Base-by-base conservation (phyloP, 352 stramenopile genomes). In the Thalassiosira livingstoniorum region DNA sequence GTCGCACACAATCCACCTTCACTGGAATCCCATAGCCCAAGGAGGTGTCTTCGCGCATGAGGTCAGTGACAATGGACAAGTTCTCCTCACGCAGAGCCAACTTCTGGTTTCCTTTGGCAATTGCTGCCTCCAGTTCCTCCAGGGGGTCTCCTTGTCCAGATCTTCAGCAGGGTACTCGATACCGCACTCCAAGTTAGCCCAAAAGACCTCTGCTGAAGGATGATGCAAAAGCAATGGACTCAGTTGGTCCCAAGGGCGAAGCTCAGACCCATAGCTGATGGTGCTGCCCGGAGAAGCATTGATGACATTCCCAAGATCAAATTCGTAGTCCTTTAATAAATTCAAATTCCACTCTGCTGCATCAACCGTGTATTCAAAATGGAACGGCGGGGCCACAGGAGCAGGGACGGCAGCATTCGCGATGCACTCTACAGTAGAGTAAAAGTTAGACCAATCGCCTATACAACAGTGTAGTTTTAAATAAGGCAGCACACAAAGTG, bases 101-200 rank as follows among this genome's bases (percentile, higher is more conserved):
- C 4, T 54, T 55, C 15, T 78, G 69, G n/a, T 78, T 78, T 0
- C 69, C 69, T 39, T 72, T 55, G 29, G 23, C 39, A 31, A 78
- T 21, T 32, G 18, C 23, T 10, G 23, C 25, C 23, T 75, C 5
- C 5, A 78, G 18, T 35, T 42, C n/a, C 45, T 73, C 35, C 23
- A 21, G 5, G 57, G 21, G 4, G 31, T 29, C 3, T 53, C 42
- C 57, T 78, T 58, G 32, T 54, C n/a, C 0, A 78, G 53, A 15
- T n/a, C 1, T 27, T 47, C 18, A 18, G 18, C 29, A 54, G 69
- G 69, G 55, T 78, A 78, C 32, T 39, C 18, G 1, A 78, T 58
- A 0, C 69, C 69, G 7, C 55, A 34, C 7, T 18, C 7, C 7
- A 15, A 47, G 39, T 47, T 47, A 18, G 7, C 15, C 7, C 39